Conservation (phyloP, 495 filamentous ascomycete genomes). For the Bombardia bombarda region DNA sequence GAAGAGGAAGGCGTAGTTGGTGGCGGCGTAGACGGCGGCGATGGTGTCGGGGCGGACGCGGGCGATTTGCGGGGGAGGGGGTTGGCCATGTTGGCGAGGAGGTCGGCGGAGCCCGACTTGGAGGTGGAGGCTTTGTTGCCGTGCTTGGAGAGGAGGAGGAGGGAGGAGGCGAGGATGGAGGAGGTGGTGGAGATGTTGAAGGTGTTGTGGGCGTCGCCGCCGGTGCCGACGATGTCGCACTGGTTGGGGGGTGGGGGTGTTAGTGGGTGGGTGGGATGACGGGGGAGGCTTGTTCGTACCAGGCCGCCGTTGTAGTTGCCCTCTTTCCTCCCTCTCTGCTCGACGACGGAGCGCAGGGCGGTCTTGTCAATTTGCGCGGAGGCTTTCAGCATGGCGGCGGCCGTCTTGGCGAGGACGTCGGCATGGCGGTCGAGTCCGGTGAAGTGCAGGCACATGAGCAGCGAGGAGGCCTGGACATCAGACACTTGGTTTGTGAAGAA, state of each 20-base stretch:
- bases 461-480: constrained; percentile 70
- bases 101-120: constrained; percentile 88
- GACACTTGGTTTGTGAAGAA: constrained; percentile 84
- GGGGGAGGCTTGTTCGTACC: constrained; percentile 32
- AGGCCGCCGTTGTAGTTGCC: constrained; percentile 65
- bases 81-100: constrained; percentile 65
- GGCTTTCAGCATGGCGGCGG: constrained; percentile 54
- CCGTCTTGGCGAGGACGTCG: constrained; percentile 69
- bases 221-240: constrained; percentile 97
- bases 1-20: constrained; percentile 93
- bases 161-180: constrained; percentile 79
- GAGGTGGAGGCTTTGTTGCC: constrained; percentile 95
- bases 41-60: constrained; percentile 66
- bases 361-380: constrained; percentile 42
- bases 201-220: constrained; percentile 91
- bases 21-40: constrained; percentile 56
- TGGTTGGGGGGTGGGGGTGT: constrained; percentile 21
- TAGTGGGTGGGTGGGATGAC: background rate
- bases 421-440: constrained; percentile 70
- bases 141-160: constrained; percentile 83
- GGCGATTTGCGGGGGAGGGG: constrained; percentile 61
- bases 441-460: constrained; percentile 84
- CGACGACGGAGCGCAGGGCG: constrained; percentile 35
- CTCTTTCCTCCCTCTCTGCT: constrained; percentile 47
- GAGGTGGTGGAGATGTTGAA: constrained; percentile 97